phyloP scores from a whole-genome alignment of 2,329 filamentous ascomycete species.

The Camillea tinctor region DNA sequence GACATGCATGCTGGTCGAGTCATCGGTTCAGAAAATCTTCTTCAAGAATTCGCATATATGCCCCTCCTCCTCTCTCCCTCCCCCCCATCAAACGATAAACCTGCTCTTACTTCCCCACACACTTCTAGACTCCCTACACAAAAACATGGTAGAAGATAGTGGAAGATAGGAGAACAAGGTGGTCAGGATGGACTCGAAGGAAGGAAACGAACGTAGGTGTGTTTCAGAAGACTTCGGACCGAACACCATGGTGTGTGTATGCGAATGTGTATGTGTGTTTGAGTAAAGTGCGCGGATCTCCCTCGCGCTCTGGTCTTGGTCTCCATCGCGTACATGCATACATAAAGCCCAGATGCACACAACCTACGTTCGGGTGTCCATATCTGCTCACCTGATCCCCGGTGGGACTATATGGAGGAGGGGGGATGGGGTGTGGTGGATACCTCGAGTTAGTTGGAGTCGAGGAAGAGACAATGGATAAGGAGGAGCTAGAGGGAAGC shows the following conservation, averaged over 20 bases:
- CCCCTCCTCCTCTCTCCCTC: constrained; percentile 6
- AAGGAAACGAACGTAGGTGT: neutral
- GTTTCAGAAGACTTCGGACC: neutral
- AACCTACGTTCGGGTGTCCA: neutral
- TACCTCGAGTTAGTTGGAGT: neutral
- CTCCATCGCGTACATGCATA: neutral
- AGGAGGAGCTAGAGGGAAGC: too few relatives aligned
- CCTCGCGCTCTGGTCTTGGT: neutral
- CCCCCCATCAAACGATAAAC: too few relatives aligned
- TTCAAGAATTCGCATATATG: constrained; percentile 13
- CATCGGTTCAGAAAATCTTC: constrained; percentile 12
- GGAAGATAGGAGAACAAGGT: neutral
- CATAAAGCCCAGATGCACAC: neutral
- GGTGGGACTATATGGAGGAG: neutral
- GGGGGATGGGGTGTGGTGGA: neutral
- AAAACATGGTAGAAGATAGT: neutral
- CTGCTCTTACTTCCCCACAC: neutral
- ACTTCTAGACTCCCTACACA: neutral
- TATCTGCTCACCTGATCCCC: neutral
- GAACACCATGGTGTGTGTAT: neutral
- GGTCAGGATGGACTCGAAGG: neutral
- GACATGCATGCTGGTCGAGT: constrained; percentile 19
- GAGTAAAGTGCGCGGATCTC: neutral
- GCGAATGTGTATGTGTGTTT: neutral
- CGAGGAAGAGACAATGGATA: neutral